These are phyloP conservation scores for Colletotrichum simmondsii DNA, from an alignment of 2,329 filamentous ascomycete species.

Conservation along the genomic window DNA sequence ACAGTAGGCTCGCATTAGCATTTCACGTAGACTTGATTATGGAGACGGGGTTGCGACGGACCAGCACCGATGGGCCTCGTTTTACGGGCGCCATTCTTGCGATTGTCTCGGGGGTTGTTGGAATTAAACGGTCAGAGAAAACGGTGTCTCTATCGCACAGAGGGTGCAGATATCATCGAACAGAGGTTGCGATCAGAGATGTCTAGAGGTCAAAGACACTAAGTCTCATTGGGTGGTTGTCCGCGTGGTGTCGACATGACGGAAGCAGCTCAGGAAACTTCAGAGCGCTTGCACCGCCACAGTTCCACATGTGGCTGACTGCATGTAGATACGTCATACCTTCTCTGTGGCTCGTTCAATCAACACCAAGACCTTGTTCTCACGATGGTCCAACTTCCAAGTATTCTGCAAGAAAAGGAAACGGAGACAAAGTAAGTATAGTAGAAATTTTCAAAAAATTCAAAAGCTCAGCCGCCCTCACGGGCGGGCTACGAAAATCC, in stretches of 20 bases:
- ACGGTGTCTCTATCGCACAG: background rate
- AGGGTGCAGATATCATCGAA: conserved; percentile 3
- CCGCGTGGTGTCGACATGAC: conserved; percentile 16
- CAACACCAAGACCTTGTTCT: background rate
- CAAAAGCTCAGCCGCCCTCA: too few relatives aligned
- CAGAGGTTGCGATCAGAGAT: background rate
- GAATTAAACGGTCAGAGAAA: background rate
- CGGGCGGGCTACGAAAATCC: too few relatives aligned
- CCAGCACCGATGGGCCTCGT: conserved; percentile 70
- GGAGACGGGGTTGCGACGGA: conserved; percentile 45
- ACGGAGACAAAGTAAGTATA: too few relatives aligned
- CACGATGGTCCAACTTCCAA: background rate
- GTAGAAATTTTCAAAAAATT: too few relatives aligned
- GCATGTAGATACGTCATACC: conserved; percentile 2
- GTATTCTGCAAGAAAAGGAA: background rate
- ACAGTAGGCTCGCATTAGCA: conserved; percentile 35
- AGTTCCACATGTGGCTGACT: conserved; percentile 19
- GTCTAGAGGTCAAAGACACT: background rate
- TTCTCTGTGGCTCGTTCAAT: background rate
- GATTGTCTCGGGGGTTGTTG: background rate
- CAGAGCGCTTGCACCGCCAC: conserved; percentile 22
- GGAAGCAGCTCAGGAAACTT: conserved; percentile 30
- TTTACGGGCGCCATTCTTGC: conserved; percentile 57
- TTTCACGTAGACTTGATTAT: background rate
- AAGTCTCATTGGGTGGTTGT: conserved; percentile 17